Conservation (phyloP, 768 basidiomycete genomes). For the Lepiota venenata region DNA sequence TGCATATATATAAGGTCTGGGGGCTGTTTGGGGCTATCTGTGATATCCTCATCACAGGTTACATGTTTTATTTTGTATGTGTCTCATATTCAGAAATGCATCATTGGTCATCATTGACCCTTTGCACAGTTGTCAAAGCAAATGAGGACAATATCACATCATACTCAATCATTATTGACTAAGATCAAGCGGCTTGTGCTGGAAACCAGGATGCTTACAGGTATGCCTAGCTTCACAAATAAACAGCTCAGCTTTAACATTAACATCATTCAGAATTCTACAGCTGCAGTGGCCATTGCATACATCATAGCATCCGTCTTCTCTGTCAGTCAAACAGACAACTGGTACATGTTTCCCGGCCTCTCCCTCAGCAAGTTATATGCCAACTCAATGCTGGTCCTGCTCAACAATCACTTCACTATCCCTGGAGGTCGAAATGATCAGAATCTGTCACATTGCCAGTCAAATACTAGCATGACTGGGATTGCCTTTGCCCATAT, state of each 20-base stretch:
- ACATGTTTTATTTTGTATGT: slow-evolving; percentile 4
- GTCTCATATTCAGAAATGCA: not conserved
- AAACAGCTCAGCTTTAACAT: too few relatives aligned
- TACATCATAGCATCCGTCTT: not conserved
- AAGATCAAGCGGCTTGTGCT: not conserved
- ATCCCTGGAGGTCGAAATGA: not conserved
- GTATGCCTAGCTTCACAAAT: not conserved
- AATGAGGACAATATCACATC: not conserved
- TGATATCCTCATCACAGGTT: not conserved
- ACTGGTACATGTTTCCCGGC: not conserved
- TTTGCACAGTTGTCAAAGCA: not conserved
- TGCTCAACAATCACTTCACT: not conserved
- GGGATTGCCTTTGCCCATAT: too few relatives aligned
- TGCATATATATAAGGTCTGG: not conserved
- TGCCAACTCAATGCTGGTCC: not conserved
- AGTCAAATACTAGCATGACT: too few relatives aligned
- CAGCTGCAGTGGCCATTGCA: not conserved
- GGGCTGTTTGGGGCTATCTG: not conserved
- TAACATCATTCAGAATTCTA: not conserved
- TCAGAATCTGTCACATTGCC: too few relatives aligned
- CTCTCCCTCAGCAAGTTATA: not conserved
- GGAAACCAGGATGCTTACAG: slow-evolving; percentile 3
- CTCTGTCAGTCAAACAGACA: too few relatives aligned
- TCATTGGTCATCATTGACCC: not conserved
- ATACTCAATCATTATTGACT: slow-evolving; percentile 1